Conservation (phyloP, 2,329 filamentous ascomycete species). For the Aspergillus hortae region DNA sequence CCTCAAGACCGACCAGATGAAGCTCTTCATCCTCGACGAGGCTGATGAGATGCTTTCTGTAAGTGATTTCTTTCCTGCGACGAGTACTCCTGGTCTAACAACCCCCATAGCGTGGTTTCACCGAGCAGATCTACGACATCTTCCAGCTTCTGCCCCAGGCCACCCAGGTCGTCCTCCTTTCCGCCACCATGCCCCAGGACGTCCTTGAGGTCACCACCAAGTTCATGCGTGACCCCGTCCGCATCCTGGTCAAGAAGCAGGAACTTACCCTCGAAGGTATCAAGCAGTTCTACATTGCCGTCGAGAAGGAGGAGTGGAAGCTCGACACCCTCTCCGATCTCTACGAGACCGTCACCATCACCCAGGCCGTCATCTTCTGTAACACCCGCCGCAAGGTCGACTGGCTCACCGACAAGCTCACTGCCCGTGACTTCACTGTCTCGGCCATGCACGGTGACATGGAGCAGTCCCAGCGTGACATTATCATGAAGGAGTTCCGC, state of each 20-base stretch:
- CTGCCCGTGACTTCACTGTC: constrained; percentile 96
- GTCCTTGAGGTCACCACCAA: constrained; percentile 99
- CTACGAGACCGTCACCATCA: constrained; percentile 99
- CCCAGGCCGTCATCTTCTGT: constrained; percentile 99
- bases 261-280: constrained; percentile 99
- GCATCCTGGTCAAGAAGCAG: constrained; percentile 99
- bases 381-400: constrained; percentile 99
- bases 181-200: constrained; percentile 98
- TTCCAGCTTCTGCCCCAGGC: constrained; percentile 98
- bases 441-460: constrained; percentile 99
- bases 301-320: constrained; percentile 99
- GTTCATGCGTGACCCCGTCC: constrained; percentile 99
- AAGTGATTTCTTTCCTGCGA: constrained; percentile 11
- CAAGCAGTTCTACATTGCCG: constrained; percentile 99
- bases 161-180: constrained; percentile 96
- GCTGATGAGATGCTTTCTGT: constrained; percentile 88
- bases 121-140: constrained; percentile 99
- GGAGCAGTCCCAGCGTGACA: constrained; percentile 95
- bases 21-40: constrained; percentile 99
- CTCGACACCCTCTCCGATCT: constrained; percentile 97
- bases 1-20: constrained; percentile 96
- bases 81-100: neutral
- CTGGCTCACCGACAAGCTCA: constrained; percentile 99
- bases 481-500: constrained; percentile 99
- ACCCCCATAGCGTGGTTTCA: constrained; percentile 77